Evolutionary conservation across 768 basidiomycete species (phyloP), one percentile per base, ranked within the genome.

Genomic region (Hypholoma sublateritium): DNA sequence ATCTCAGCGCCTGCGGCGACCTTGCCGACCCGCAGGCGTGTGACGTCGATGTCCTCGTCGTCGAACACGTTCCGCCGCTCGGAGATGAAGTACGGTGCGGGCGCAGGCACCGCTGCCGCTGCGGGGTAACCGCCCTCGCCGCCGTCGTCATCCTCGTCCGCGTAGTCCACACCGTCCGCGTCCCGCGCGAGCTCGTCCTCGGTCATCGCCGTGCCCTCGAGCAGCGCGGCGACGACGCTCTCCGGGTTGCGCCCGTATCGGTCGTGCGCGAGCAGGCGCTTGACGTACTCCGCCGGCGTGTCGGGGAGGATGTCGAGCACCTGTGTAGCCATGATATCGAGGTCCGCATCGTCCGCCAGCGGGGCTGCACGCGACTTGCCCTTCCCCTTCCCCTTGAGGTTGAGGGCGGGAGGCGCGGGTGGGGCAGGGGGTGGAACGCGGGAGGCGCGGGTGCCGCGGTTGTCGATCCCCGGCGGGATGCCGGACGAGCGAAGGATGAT

Each of bases 291-390:
- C 0, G 80, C 74, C 0, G 80, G 68, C 24, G 82, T 73, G 42
- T 90, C 80, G 0, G 91, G 89, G 35, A 95, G 74, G 59, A 94
- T 84, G 60, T 91, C 91, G 12, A 90, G 77, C 11, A 94, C 84
- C 62, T 92, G 87, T 0, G 81, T 75, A 24, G 89, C 74, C 50
- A 86, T 80, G 21, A 80, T 52, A 53, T 89, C 85, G 17, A 88
- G 66, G 59, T 78, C 78, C 19, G 71, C 69, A 53, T 83, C 77
- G 47, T 28, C 12, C 24, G 53, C 43, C 25, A 59, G 50, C 14
- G 59, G 61, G 5, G 58, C 52, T 9, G 70, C 64, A n/a, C 67
- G 62, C 4, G 64, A 71, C 63, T 74, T 81, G 46, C 65, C 72
- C 69, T 85, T 59, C 3, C 63, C 72, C 63, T 74, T 81, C 43